Conservation (phyloP, 2,329 filamentous ascomycete genomes). For the Epichloe amarillans region DNA sequence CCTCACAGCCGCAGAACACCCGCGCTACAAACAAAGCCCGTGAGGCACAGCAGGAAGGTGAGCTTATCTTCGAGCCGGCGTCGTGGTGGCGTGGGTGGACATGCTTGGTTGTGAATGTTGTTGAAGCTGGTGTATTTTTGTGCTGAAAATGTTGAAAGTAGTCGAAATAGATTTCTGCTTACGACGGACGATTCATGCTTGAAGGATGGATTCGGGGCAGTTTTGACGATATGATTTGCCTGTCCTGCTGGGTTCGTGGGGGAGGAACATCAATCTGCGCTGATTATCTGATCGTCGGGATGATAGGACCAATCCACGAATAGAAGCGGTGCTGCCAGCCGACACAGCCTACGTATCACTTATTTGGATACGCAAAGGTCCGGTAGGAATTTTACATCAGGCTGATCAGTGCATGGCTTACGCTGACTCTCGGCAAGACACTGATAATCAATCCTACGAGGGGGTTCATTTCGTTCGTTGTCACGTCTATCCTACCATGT, state of each 20-base stretch:
- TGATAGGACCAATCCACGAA: neutral
- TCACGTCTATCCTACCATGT: too few relatives aligned
- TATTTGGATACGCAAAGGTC: neutral
- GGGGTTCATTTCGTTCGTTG: neutral
- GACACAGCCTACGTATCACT: neutral
- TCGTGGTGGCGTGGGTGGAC: neutral
- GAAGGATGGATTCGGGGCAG: too few relatives aligned
- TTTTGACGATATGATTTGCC: too few relatives aligned
- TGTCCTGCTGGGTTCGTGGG: too few relatives aligned
- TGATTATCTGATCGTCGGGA: neutral
- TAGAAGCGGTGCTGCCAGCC: neutral
- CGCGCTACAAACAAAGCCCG: neutral
- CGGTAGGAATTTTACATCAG: neutral
- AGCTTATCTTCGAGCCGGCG: neutral
- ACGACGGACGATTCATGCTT: too few relatives aligned
- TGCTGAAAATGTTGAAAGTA: too few relatives aligned
- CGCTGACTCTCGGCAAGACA: neutral
- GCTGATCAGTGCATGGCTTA: neutral
- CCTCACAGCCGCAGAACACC: neutral
- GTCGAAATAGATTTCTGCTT: too few relatives aligned
- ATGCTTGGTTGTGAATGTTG: too few relatives aligned
- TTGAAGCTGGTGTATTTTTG: too few relatives aligned
- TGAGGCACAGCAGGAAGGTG: neutral
- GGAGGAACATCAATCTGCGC: neutral
- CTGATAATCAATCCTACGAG: neutral